Evolutionary conservation across 2,329 filamentous ascomycete species (phyloP).

Genomic region (Fusarium sp.): DNA sequence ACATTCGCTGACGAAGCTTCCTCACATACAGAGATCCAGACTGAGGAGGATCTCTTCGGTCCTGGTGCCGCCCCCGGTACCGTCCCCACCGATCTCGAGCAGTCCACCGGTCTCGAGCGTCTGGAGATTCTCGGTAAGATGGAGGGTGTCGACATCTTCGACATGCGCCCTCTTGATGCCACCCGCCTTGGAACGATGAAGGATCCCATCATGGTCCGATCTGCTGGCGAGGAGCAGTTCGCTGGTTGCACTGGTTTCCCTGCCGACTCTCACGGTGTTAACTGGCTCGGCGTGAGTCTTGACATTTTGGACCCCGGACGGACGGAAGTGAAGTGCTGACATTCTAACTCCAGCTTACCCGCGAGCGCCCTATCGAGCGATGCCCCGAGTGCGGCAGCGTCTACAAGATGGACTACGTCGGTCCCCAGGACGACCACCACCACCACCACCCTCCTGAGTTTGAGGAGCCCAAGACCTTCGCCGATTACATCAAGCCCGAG

Average conservation of each 20-base stretch:
- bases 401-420: slow-evolving; percentile 98
- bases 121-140: slow-evolving; percentile 99
- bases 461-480: slow-evolving; percentile 94
- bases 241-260: slow-evolving; percentile 95
- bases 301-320: slow-evolving; percentile 22
- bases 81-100: slow-evolving; percentile 93
- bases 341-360: slow-evolving; percentile 71
- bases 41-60: slow-evolving; percentile 82
- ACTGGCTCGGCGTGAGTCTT: slow-evolving; percentile 86
- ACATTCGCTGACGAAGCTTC: slow-evolving; percentile 39
- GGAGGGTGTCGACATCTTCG: slow-evolving; percentile 97
- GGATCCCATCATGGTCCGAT: slow-evolving; percentile 90
- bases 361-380: slow-evolving; percentile 90
- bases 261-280: slow-evolving; percentile 88
- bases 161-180: slow-evolving; percentile 95
- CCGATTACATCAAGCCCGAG: slow-evolving; percentile 94
- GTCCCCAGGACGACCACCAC: slow-evolving; percentile 80
- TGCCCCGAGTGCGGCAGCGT: slow-evolving; percentile 97
- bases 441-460: slow-evolving; percentile 70
- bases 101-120: slow-evolving; percentile 97
- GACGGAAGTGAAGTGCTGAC: slow-evolving; percentile 34
- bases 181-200: slow-evolving; percentile 91
- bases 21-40: slow-evolving; percentile 78
- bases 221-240: slow-evolving; percentile 95
- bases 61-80: slow-evolving; percentile 85